A percentile compares a stretch with the other conserved stretches of the same genome.
These are phyloP conservation scores for Lasiosphaeriaceae sp. DNA, from an alignment of 495 filamentous ascomycete genomes.

Conservation along the genomic window DNA sequence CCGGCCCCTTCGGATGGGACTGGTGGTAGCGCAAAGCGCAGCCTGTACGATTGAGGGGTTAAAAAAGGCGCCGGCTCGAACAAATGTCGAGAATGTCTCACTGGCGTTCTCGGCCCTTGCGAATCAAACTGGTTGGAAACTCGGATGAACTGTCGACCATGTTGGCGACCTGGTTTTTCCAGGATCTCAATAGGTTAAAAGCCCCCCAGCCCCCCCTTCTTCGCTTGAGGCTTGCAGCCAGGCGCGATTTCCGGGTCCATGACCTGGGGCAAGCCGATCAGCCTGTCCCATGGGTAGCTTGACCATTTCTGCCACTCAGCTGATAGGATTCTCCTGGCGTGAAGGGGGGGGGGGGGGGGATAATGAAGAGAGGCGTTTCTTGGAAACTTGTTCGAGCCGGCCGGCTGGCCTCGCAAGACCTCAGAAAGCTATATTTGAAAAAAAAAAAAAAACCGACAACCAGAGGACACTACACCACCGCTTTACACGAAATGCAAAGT, in stretches of 20 bases:
- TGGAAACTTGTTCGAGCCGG: neutral
- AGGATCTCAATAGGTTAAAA: too few species aligned
- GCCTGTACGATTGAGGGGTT: too few species aligned
- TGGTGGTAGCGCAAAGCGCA: too few species aligned
- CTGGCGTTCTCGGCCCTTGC: neutral
- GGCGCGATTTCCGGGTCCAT: too few species aligned
- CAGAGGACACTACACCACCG: too few species aligned
- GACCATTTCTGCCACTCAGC: neutral
- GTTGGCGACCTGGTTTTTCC: neutral
- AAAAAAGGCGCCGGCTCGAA: neutral
- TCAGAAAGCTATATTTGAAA: constrained; percentile 9
- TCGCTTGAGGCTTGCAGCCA: too few species aligned
- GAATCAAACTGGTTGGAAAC: neutral
- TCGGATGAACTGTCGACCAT: neutral
- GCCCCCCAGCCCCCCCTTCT: too few species aligned
- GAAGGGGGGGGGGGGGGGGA: neutral
- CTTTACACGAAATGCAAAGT: neutral
- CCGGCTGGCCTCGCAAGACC: constrained; percentile 4
- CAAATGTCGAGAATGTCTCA: neutral
- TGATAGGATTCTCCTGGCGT: neutral
- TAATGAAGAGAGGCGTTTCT: neutral
- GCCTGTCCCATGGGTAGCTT: too few species aligned
- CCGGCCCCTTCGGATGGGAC: too few species aligned
- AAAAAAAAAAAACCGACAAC: neutral
- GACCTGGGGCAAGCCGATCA: too few species aligned